Conservation (phyloP, 495 filamentous ascomycete genomes). For the Saxispiralis lemnorum region DNA sequence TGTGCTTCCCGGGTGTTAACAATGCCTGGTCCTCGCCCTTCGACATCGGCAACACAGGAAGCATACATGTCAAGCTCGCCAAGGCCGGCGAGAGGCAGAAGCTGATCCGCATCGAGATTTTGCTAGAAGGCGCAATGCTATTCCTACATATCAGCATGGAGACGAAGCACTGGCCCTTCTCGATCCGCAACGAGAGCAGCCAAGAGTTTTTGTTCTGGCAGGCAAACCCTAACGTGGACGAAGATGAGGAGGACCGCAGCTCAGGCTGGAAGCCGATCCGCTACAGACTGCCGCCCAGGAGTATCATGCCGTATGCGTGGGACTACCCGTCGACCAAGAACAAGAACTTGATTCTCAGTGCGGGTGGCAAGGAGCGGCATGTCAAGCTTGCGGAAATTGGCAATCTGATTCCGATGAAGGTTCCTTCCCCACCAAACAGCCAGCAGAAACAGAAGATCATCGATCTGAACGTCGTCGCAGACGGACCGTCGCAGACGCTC, state of each 20-base stretch:
- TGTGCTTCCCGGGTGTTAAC: conserved; percentile 88
- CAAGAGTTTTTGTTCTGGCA: conserved; percentile 92
- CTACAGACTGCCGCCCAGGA: conserved; percentile 83
- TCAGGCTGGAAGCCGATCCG: conserved; percentile 77
- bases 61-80: conserved; percentile 80
- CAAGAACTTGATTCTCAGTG: conserved; percentile 72
- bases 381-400: conserved; percentile 93
- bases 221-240: conserved; percentile 56
- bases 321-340: conserved; percentile 94
- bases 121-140: conserved; percentile 80
- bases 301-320: conserved; percentile 99
- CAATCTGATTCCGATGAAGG: conserved; percentile 77
- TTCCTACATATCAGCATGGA: conserved; percentile 84
- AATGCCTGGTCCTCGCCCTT: conserved; percentile 97
- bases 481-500: conserved; percentile 86
- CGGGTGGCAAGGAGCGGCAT: conserved; percentile 64
- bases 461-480: conserved; percentile 85
- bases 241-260: conserved; percentile 60
- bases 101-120: conserved; percentile 70
- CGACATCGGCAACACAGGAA: conserved; percentile 86
- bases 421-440: conserved; percentile 36
- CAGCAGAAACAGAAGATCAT: conserved; percentile 58
- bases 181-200: conserved; percentile 93
- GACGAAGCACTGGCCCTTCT: conserved; percentile 90
- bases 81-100: conserved; percentile 76